Evolutionary conservation across 495 filamentous ascomycete species (phyloP).

Genomic region (Aspergillus sclerotioniger): DNA sequence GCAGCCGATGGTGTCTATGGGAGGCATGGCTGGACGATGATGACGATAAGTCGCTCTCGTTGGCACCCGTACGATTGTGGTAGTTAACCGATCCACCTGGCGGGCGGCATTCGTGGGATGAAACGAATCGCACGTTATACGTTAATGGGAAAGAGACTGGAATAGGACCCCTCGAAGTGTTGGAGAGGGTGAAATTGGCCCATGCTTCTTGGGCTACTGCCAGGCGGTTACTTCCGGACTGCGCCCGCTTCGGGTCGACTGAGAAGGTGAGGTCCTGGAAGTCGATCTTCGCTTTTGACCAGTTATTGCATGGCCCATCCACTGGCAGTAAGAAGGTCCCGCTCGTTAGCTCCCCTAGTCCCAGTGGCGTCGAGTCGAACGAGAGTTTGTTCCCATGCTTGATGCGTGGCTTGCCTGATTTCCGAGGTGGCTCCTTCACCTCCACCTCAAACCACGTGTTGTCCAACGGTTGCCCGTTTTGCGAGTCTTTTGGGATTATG

Average conservation of each 20-base stretch:
- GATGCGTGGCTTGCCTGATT: conserved; percentile 35
- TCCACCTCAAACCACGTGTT: conserved; percentile 67
- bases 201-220: conserved; percentile 50
- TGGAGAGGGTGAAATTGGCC: conserved; percentile 47
- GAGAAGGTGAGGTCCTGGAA: conserved; percentile 25
- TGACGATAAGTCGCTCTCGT: conserved; percentile 39
- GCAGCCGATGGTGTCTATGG: conserved; percentile 26
- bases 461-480: conserved; percentile 31
- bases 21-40: conserved; percentile 11
- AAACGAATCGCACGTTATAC: conserved; percentile 66
- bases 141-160: conserved; percentile 48
- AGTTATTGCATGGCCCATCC: conserved; percentile 18
- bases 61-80: conserved; percentile 41
- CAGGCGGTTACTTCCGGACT: conserved; percentile 25
- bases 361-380: conserved; percentile 37
- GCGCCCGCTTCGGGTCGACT: conserved; percentile 20
- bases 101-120: conserved; percentile 61
- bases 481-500: conserved; percentile 42
- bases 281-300: conserved; percentile 13
- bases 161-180: conserved; percentile 26
- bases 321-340: conserved; percentile 39
- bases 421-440: conserved; percentile 31
- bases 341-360: conserved; percentile 47
- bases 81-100: conserved; percentile 39
- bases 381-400: conserved; percentile 36